Evolutionary conservation across 2,329 filamentous ascomycete species (phyloP), one percentile per base, ranked within the genome.

Genomic region (Fusarium secorum): DNA sequence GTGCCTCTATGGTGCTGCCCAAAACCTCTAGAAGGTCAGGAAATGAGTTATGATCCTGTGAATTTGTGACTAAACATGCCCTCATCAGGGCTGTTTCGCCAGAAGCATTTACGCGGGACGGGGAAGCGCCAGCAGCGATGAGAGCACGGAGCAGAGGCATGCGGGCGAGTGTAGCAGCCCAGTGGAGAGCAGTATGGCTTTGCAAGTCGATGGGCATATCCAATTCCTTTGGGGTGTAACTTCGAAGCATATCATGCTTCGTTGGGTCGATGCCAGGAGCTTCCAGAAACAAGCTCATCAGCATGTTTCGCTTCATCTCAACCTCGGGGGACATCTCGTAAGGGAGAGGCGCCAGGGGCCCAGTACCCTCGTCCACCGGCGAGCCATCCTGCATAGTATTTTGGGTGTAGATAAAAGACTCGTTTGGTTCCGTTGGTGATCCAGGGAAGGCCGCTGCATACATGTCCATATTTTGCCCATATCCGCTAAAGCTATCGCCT

Each of bases 21-120:
- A 99, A 86, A 1, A 97, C 89, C 74, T 98, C 95, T 2, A 99
- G 86, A 4, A 98, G 85, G 66, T 97, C 94, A 0, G 95, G 93
- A 75, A 99, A 99, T 52, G 92, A 96, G 70, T 90, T 91, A 64
- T 95, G 92, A 74, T 98, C 95, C 78, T 97, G 90, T 53, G 96
- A 97, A 78, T 99, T 99, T 59, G 95, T 97, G 15, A 97, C 96
- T 2, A 93, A 89, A 64, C 95, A 96, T 6, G 96, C 94, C 66
- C 95, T 92, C 87, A 98, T 97, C 45, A 99, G 83, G 0, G 96
- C 93, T 1, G 95, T 98, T 80, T 98, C 95, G 18, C 96, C 96
- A 3, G 91, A 92, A 28, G 91, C 90, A 76, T 98, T 99, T 3
- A 97, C 91, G 33, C 96, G 89, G 78, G 91, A 93, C 49, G 97